phyloP scores from a whole-genome alignment of 2,329 filamentous ascomycete species.

The Colletotrichum truncatum region DNA sequence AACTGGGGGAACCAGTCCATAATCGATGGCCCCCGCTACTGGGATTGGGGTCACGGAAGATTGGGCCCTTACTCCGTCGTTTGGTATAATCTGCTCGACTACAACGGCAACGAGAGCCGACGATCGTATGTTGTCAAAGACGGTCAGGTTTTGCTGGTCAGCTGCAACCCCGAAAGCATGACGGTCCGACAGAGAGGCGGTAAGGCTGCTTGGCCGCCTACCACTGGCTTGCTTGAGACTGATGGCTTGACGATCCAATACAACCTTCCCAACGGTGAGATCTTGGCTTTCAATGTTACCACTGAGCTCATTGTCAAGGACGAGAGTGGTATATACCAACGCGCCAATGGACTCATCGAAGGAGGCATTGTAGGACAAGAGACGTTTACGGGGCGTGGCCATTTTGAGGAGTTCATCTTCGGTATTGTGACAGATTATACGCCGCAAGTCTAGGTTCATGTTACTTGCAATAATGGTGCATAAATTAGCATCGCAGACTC shows the following conservation, averaged over 20 bases:
- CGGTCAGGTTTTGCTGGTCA: conserved; percentile 36
- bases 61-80: conserved; percentile 52
- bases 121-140: conserved; percentile 41
- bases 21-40: conserved; percentile 28
- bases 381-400: neutral
- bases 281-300: neutral
- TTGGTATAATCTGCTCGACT: conserved; percentile 48
- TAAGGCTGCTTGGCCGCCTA: conserved; percentile 31
- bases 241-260: neutral
- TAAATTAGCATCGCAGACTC: no score
- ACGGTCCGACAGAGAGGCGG: conserved; percentile 29
- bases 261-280: neutral
- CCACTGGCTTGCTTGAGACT: neutral
- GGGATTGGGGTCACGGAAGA: conserved; percentile 56
- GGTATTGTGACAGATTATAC: neutral
- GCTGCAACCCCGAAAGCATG: conserved; percentile 35
- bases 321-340: neutral
- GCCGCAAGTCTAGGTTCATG: neutral
- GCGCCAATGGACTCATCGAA: neutral
- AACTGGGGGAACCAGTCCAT: conserved; percentile 50
- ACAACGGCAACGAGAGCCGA: conserved; percentile 35
- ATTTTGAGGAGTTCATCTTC: neutral
- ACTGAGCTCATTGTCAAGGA: neutral
- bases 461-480: no score
- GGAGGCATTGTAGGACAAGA: neutral